phyloP scores from a whole-genome alignment of 2,329 filamentous ascomycete species.

The Simplicillium sp. region DNA sequence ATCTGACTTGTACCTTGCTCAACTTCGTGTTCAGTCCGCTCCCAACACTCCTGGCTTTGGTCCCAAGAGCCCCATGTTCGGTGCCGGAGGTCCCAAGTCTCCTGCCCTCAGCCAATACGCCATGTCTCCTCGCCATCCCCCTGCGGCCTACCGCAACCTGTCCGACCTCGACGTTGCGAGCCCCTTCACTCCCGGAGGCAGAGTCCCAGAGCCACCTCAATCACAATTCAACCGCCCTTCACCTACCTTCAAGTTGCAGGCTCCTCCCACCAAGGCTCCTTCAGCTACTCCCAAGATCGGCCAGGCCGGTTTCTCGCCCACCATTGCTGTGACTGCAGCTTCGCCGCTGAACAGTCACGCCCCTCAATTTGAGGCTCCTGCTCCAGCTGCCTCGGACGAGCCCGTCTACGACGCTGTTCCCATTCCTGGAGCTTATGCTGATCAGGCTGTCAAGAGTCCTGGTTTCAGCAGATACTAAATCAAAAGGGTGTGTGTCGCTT shows the following conservation, averaged over 20 bases:
- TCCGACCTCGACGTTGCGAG: slow-evolving; percentile 31
- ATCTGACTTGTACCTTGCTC: slow-evolving; percentile 87
- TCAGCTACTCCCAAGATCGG: slow-evolving; percentile 63
- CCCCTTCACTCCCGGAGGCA: slow-evolving; percentile 43
- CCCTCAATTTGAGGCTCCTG: slow-evolving; percentile 48
- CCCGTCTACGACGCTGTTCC: slow-evolving; percentile 77
- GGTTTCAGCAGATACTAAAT: slow-evolving; percentile 14
- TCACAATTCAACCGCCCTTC: slow-evolving; percentile 47
- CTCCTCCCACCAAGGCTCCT: slow-evolving; percentile 71
- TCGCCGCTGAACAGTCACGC: slow-evolving; percentile 14
- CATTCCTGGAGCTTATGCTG: slow-evolving; percentile 75
- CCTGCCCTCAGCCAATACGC: slow-evolving; percentile 38
- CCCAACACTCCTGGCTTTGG: slow-evolving; percentile 90
- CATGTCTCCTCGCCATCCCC: slow-evolving; percentile 53
- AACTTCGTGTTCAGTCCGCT: slow-evolving; percentile 75
- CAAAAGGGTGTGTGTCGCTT: neutral
- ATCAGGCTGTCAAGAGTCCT: slow-evolving; percentile 42
- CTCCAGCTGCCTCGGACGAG: slow-evolving; percentile 66
- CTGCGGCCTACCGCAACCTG: slow-evolving; percentile 43
- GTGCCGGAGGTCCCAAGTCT: slow-evolving; percentile 20
- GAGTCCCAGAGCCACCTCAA: slow-evolving; percentile 46
- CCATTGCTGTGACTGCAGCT: slow-evolving; percentile 25
- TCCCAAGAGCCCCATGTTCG: slow-evolving; percentile 51
- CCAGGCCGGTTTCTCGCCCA: slow-evolving; percentile 53
- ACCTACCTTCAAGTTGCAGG: slow-evolving; percentile 72